Percentiles rank a stretch among this genome's conserved stretches.
Evolutionary conservation across 73 alveolate genomes (phyloP).

Genomic region (Blepharisma japonicum): DNA sequence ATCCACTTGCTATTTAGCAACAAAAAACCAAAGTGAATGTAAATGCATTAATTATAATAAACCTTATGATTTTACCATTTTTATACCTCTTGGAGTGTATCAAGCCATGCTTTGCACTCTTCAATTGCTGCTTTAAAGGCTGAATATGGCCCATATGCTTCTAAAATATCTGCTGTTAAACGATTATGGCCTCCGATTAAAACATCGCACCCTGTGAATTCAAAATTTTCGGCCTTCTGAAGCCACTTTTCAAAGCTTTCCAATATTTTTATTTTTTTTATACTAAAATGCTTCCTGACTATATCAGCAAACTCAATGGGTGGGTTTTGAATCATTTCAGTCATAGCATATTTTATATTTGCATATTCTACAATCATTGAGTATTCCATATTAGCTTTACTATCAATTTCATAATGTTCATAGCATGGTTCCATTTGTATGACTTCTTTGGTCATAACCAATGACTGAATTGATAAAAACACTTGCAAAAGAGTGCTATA

Average conservation of each 20-base stretch:
- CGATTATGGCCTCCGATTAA: too few relatives aligned
- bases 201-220: too few relatives aligned
- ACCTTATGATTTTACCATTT: too few relatives aligned
- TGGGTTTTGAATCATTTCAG: slow-evolving; percentile 88
- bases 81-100: too few relatives aligned
- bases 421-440: slow-evolving; percentile 66
- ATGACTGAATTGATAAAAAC: slow-evolving; percentile 60
- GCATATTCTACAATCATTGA: slow-evolving; percentile 90
- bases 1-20: too few relatives aligned
- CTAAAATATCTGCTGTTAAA: too few relatives aligned
- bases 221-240: slow-evolving; percentile 58
- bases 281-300: slow-evolving; percentile 83
- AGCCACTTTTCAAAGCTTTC: slow-evolving; percentile 86
- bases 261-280: slow-evolving; percentile 87
- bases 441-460: slow-evolving; percentile 68
- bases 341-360: slow-evolving; percentile 93
- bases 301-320: slow-evolving; percentile 91
- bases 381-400: slow-evolving; percentile 43
- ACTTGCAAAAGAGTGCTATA: slow-evolving; percentile 58
- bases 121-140: too few relatives aligned
- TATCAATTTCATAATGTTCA: too few relatives aligned
- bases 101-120: too few relatives aligned
- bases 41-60: too few relatives aligned
- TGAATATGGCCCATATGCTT: too few relatives aligned
- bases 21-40: too few relatives aligned